phyloP scores from a whole-genome alignment of 1,284 basidiomycete genomes.

The Crucibulum cyathiforme region DNA sequence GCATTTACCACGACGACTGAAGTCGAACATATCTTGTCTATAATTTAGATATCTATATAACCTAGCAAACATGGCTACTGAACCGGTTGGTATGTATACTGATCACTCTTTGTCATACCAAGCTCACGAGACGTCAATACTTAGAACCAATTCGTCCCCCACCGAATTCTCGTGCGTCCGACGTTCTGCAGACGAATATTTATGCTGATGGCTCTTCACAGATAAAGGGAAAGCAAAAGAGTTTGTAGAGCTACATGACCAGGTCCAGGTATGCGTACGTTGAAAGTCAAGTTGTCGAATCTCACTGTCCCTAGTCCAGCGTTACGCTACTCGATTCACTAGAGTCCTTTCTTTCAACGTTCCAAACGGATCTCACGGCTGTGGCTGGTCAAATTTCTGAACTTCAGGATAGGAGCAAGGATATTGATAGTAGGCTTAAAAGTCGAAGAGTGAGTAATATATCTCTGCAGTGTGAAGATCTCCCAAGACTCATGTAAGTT shows the following conservation, averaged over 20 bases:
- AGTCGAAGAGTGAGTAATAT: constrained; percentile 72
- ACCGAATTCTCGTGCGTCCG: no score
- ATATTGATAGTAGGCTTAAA: constrained; percentile 87
- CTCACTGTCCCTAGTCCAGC: constrained; percentile 60
- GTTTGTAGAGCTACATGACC: constrained; percentile 83
- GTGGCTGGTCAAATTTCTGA: constrained; percentile 97
- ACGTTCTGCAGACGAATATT: no score
- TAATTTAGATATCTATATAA: no score
- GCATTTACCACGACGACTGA: constrained; percentile 3
- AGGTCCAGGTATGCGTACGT: constrained; percentile 60
- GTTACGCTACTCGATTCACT: constrained; percentile 82
- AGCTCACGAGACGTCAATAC: no score
- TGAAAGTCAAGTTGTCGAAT: neutral
- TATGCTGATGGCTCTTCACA: constrained; percentile 14
- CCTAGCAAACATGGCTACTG: no score
- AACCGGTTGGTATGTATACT: no score
- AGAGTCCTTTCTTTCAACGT: constrained; percentile 90
- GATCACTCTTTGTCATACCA: no score
- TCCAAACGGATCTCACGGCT: constrained; percentile 90
- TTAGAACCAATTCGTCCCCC: no score
- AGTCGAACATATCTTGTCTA: no score
- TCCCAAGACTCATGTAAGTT: neutral
- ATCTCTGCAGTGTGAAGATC: neutral
- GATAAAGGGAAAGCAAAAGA: constrained; percentile 65
- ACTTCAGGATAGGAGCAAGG: constrained; percentile 87